phyloP scores from a whole-genome alignment of 2,329 filamentous ascomycete species.

The Phyllosticta citriasiana region DNA sequence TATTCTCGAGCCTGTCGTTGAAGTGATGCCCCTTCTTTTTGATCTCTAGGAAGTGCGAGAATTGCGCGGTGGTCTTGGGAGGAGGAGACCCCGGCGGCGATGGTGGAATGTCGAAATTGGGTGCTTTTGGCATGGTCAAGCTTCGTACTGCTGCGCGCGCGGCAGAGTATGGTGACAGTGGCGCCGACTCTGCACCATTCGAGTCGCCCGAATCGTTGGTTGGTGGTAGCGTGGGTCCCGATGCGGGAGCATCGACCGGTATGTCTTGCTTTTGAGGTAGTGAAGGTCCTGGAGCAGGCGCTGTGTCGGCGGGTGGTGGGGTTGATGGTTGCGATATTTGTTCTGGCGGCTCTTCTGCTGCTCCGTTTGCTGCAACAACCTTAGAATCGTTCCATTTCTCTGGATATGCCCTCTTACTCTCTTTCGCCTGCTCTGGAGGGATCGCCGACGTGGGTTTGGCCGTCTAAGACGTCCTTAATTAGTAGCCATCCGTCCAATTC shows the following conservation, averaged over 20 bases:
- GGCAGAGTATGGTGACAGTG: conserved; percentile 56
- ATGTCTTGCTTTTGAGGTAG: neutral
- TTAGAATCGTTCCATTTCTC: neutral
- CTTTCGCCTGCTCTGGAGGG: neutral
- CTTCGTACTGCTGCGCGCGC: conserved; percentile 56
- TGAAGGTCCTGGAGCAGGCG: neutral
- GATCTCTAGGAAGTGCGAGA: conserved; percentile 64
- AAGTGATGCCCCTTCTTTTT: conserved; percentile 71
- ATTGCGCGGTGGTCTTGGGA: conserved; percentile 49
- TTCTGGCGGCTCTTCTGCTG: neutral
- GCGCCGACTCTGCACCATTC: conserved; percentile 16
- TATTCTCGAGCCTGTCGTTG: conserved; percentile 61
- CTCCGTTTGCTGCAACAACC: neutral
- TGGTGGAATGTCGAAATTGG: conserved; percentile 64
- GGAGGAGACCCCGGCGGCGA: conserved; percentile 53
- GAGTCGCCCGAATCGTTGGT: conserved; percentile 13
- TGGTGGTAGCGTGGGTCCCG: conserved; percentile 15
- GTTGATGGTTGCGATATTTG: neutral
- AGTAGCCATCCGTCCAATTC: conserved; percentile 37
- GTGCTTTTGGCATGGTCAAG: conserved; percentile 61
- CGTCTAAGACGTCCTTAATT: conserved; percentile 22
- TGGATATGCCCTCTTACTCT: conserved; percentile 12
- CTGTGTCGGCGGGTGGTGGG: neutral
- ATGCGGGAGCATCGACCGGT: conserved; percentile 4
- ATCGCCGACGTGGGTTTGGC: neutral